Percentiles rank a stretch among this genome's conserved stretches.
Conservation (phyloP, 805 yeast genomes). For the Saturnispora zaruensis region DNA sequence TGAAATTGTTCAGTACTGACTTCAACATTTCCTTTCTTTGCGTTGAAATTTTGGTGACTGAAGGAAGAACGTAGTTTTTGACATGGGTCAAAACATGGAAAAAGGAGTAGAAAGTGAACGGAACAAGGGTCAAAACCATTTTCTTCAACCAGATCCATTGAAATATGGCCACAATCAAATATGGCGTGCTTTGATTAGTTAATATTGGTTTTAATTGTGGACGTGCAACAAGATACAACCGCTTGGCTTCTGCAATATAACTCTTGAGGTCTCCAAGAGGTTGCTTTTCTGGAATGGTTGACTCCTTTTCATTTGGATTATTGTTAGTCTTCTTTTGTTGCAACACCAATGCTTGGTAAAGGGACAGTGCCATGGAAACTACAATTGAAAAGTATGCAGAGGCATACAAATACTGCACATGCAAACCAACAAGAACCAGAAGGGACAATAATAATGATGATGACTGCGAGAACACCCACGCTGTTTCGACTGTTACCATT, state of each 20-base stretch:
- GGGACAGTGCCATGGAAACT: constrained; percentile 67
- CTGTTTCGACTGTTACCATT: constrained; percentile 17
- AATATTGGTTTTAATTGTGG: constrained; percentile 10
- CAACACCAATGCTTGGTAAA: constrained; percentile 43
- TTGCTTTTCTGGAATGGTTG: constrained; percentile 29
- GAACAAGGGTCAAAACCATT: constrained; percentile 53
- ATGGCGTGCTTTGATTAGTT: constrained; percentile 35
- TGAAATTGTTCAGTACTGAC: constrained; percentile 33
- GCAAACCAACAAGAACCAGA: constrained; percentile 24
- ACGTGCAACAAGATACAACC: constrained; percentile 4
- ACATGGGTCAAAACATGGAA: constrained; percentile 76
- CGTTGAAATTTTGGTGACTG: constrained; percentile 18
- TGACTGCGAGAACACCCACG: constrained; percentile 61
- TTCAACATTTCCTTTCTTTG: constrained; percentile 11
- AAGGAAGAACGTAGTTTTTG: constrained; percentile 60
- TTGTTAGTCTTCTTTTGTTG: constrained; percentile 22
- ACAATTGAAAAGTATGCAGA: constrained; percentile 55
- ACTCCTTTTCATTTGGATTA: constrained; percentile 27
- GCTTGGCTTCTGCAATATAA: constrained; percentile 1
- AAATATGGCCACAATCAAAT: constrained; percentile 47
- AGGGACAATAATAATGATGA: constrained; percentile 32
- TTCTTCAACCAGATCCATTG: constrained; percentile 53
- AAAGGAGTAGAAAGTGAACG: constrained; percentile 67
- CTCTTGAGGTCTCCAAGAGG: constrained; percentile 4
- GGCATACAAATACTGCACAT: constrained; percentile 39